Base-by-base conservation (phyloP, 83 land plant species). In the Picea abies region DNA sequence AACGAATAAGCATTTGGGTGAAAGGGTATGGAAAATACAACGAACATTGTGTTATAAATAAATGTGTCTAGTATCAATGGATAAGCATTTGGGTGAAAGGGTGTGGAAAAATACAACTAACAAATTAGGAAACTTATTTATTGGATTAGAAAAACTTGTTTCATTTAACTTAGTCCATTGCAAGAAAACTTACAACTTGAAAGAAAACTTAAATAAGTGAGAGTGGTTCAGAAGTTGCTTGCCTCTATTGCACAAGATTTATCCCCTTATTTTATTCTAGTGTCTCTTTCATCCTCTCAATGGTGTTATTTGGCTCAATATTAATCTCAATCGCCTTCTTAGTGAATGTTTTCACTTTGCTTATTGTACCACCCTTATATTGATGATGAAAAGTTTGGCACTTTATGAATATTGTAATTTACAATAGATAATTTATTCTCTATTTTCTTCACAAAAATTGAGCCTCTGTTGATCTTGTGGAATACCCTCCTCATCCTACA, bases 261-360 rank as follows among this genome's bases (percentile, higher is more conserved):
- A 94, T 94, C 61, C 96, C 94, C 84, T 92, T 93, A 83, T 92
- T 92, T 86, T 92, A 93, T 81, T 92, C 94, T 35, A 92, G 93
- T n/a, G 92, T 84, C 79, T 92, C 93, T 81, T 92, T 92, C 68
- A 92, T 89, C 72, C 94, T 91, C 73, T 92, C 94, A 68, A 92
- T 89, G 16, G 91, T 87, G 82, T 92, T 93, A n/a, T 85, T 92
- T 6, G 89, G 94, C 77, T 90, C 94, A 66, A 92, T 92, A 70
- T 89, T 93, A 70, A 94, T 94, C 72, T 94, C 96, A 78, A 94
- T 94, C 82, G 92, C 96, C 81, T 94, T 94, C 11, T 94, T 93
- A 29, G 96, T 89, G 3, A 94, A 85, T n/a, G 96, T 94, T 84
- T 92, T 92, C 39, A 94, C 96, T 85, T 94, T 92, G 80, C 92